phyloP scores from a whole-genome alignment of 345 rosid species.

The Eucalyptus tenuipes region DNA sequence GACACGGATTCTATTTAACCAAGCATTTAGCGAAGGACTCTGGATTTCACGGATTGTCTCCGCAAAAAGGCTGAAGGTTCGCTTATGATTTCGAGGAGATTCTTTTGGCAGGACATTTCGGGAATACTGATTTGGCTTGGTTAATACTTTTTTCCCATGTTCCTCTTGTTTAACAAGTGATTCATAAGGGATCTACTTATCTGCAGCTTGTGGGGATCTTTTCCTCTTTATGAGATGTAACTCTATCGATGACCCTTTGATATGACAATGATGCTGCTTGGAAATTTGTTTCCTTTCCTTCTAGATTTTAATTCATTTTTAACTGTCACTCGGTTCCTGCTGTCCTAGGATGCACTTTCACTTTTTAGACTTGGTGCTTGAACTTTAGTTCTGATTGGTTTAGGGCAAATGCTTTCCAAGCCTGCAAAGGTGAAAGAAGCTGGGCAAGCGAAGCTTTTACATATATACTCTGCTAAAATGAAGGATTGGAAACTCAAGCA shows the following conservation, averaged over 20 bases:
- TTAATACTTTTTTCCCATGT: background rate
- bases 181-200: background rate
- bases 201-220: background rate
- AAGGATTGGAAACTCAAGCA: background rate
- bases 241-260: background rate
- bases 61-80: background rate
- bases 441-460: background rate
- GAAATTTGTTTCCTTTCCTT: background rate
- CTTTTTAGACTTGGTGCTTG: background rate
- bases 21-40: background rate
- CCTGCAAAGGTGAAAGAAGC: background rate
- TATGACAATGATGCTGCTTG: background rate
- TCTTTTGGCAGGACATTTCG: background rate
- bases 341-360: background rate
- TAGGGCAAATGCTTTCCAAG: background rate
- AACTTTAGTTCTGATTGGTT: background rate
- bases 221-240: background rate
- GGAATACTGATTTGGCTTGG: background rate
- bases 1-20: background rate
- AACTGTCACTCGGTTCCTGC: background rate
- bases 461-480: background rate
- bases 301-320: background rate
- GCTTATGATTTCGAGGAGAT: conserved; percentile 17
- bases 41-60: background rate
- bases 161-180: background rate